Evolutionary conservation across 164 flowering plant species (phyloP), one percentile per base, ranked within the genome.

Genomic region (Vitis amurensis): DNA sequence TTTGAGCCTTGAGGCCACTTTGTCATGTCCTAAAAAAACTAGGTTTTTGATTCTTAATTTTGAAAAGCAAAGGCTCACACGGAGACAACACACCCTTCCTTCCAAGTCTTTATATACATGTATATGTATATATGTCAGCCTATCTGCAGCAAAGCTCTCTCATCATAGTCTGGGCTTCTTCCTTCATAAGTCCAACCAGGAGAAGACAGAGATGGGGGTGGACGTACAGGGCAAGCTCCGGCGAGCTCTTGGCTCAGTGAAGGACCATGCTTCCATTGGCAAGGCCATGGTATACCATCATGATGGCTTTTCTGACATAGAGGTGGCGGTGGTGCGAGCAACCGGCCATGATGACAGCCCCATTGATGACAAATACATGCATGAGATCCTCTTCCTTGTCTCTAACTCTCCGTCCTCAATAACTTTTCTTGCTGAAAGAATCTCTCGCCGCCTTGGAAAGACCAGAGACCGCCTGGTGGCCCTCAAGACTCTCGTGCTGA

Each of bases 221-320:
- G 76, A 73, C 65, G 60, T 78, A 15, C 79, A 74, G 10, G 58
- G 64, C 71, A 85, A 83, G 79, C 78, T 90, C 37, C 73, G 88
- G 58, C 80, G 81, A 66, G 89, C 86, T 49, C 77, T 90, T 63
- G 92, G 92, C 59, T 77, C 84, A 1, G 83, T 88, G 57, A 90
- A 88, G 80, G 94, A 90, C 64, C 92, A 85, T 31, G 91, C 91
- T 9, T 83, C 91, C 50, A 82, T 90, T 12, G 89, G 92, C 52
- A 83, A 80, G 59, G 95, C 92, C 61, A 81, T 85, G 72, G 77
- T 90, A 3, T 73, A 77, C 50, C 72, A 74, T 58, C 75, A 76
- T 17, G 73, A 75, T 64, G 84, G 80, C 44, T 70, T 83, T 66
- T 78, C 89, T 0, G 81, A 79, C 70, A 77, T 90, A 50, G 90